phyloP scores from a whole-genome alignment of 805 yeast genomes.

The Hanseniaspora guilliermondii region DNA sequence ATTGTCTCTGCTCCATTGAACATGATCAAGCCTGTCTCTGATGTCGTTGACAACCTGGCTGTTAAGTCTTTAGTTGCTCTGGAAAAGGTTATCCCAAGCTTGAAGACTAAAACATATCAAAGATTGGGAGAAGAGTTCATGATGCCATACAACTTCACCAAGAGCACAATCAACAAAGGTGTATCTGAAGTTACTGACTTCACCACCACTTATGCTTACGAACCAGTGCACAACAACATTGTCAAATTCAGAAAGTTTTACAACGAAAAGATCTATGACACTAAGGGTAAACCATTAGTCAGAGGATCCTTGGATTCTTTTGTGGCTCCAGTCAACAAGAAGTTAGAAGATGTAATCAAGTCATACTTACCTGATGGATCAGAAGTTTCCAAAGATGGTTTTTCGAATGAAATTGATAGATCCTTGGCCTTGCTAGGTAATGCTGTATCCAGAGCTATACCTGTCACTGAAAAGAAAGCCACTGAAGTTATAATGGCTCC shows the following conservation, averaged over 20 bases:
- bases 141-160: conserved; percentile 41
- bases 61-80: conserved; percentile 43
- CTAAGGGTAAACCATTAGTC: conserved; percentile 49
- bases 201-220: conserved; percentile 28
- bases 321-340: conserved; percentile 47
- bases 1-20: conserved; percentile 25
- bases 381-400: conserved; percentile 32
- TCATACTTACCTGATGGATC: conserved; percentile 37
- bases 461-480: conserved; percentile 25
- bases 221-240: conserved; percentile 40
- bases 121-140: conserved; percentile 38
- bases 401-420: conserved; percentile 47
- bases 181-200: conserved; percentile 26
- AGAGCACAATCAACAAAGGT: conserved; percentile 30
- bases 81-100: conserved; percentile 48
- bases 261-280: conserved; percentile 41
- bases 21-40: conserved; percentile 31
- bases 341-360: conserved; percentile 35
- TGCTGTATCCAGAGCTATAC: conserved; percentile 30
- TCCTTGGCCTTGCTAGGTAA: conserved; percentile 34
- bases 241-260: conserved; percentile 38
- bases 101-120: conserved; percentile 42
- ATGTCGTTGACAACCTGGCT: conserved; percentile 40
- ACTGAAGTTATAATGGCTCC: conserved; percentile 27
- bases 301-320: conserved; percentile 53